Conservation (phyloP, 2,329 filamentous ascomycete genomes). For the Sodiomyces alkalinus region DNA sequence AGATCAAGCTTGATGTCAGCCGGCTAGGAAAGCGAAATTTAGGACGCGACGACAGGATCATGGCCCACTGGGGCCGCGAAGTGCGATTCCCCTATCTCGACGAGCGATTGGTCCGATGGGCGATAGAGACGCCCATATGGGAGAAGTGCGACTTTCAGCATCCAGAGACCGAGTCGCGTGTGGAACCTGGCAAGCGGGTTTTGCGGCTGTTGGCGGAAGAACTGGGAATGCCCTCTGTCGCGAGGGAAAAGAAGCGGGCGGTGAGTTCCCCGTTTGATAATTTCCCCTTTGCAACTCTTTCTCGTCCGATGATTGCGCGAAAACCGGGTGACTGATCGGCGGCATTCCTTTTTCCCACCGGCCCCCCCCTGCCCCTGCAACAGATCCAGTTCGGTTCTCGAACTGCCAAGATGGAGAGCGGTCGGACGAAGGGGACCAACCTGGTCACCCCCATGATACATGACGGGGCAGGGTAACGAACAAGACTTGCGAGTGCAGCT, state of each 20-base stretch:
- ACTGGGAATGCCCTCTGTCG: constrained; percentile 55
- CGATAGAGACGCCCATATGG: constrained; percentile 57
- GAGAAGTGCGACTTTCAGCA: constrained; percentile 69
- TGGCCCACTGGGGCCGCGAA: constrained; percentile 80
- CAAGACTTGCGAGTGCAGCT: constrained; percentile 2
- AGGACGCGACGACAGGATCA: constrained; percentile 81
- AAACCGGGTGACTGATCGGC: constrained; percentile 1
- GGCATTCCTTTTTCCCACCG: background rate
- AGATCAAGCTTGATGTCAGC: constrained; percentile 72
- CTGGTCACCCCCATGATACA: constrained; percentile 21
- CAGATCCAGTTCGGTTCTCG: constrained; percentile 72
- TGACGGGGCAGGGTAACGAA: background rate
- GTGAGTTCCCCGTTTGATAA: constrained; percentile 31
- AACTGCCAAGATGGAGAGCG: constrained; percentile 69
- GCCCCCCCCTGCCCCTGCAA: background rate
- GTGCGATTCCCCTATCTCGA: constrained; percentile 84
- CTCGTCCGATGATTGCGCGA: constrained; percentile 1
- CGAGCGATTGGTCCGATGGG: constrained; percentile 71
- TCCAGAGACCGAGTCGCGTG: constrained; percentile 12
- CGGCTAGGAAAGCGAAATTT: constrained; percentile 88
- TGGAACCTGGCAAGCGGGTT: constrained; percentile 71
- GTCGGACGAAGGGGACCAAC: constrained; percentile 54
- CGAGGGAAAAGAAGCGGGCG: constrained; percentile 84
- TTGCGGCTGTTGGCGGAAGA: constrained; percentile 62
- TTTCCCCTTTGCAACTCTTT: background rate